Evolutionary conservation across 768 basidiomycete genomes (phyloP), one percentile per base, ranked within the genome.

Genomic region (Suillus ampliporus): DNA sequence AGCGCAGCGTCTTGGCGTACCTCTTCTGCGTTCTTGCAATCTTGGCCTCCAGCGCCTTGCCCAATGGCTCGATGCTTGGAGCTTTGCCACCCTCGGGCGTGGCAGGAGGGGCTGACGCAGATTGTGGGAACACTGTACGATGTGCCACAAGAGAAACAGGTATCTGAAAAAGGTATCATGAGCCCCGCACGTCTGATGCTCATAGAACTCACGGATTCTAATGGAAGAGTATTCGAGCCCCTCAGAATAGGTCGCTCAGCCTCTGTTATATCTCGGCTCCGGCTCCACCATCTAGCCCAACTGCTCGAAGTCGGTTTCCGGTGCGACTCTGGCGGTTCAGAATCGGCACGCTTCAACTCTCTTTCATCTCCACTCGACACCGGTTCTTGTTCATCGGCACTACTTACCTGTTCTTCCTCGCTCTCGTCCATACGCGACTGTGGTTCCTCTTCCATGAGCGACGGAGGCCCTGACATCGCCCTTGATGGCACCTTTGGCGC

Each of bases 1-100:
- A 77, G 7, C 97, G 85, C 62, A 99, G 76, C 0, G 97, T 95
- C 80, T 99, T 99, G 10, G 92, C 95, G 71, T 86, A 99, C 69
- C 85, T 89, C 71, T 85, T 86, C 57, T 69, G 65, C 26, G 64
- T 68, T 38, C 52, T 47, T 5, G 48, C 46, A 1, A 57, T 40
- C 26, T 61, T 50, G n/a, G 63, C 21, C 3, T 38, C 56, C 8
- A 65, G 38, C 14, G 60, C 38, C 41, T 69, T 63, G 26, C 65
- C 50, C 14, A 74, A 62, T 17, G 81, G 76, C 61, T 68, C 58
- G 71, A 68, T 65, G 70, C 57, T 51, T 3, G 72, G 74, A 19
- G 75, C 69, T 43, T 10, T 62, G 13, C 48, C 44, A 23, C 38
- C 51, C 17, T 69, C 65, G n/a, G 84, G 83, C 13, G 82, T 83